Percentiles rank a stretch among this genome's conserved stretches.
These are phyloP conservation scores for Apophysomyces elegans DNA, from an alignment of 371 early-diverging fungal species.

Conservation along the genomic window DNA sequence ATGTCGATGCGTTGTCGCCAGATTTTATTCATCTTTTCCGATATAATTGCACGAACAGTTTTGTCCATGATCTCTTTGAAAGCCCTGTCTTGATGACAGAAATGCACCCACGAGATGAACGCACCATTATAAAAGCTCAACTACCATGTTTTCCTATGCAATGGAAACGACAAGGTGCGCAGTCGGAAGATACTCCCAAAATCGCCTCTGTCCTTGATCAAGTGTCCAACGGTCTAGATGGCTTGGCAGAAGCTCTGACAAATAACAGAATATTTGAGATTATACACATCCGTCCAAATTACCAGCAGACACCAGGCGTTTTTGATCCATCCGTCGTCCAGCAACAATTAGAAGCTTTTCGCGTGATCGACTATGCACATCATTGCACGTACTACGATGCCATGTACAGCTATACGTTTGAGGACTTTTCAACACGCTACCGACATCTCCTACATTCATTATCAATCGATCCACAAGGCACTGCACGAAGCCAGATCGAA, in stretches of 20 bases:
- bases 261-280: slow-evolving; percentile 69
- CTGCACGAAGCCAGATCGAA: slow-evolving; percentile 1
- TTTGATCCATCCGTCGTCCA: slow-evolving; percentile 41
- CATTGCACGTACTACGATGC: slow-evolving; percentile 31
- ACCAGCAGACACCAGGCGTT: slow-evolving; percentile 27
- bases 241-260: slow-evolving; percentile 33
- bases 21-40: slow-evolving; percentile 83
- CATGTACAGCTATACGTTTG: slow-evolving; percentile 45
- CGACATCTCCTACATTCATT: slow-evolving; percentile 23
- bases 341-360: slow-evolving; percentile 49
- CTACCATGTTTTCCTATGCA: slow-evolving; percentile 39
- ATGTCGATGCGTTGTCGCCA: slow-evolving; percentile 70
- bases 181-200: slow-evolving; percentile 22
- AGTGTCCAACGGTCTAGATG: slow-evolving; percentile 25
- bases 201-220: slow-evolving; percentile 36
- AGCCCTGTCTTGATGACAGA: slow-evolving; percentile 50
- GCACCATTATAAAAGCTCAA: slow-evolving; percentile 64
- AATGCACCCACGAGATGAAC: slow-evolving; percentile 57
- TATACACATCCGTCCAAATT: slow-evolving; percentile 56
- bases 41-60: slow-evolving; percentile 65
- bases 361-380: slow-evolving; percentile 39
- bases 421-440: slow-evolving; percentile 63
- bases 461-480: slow-evolving; percentile 10
- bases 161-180: background rate
- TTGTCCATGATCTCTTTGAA: slow-evolving; percentile 63